Base-by-base conservation (phyloP, 2,329 filamentous ascomycete genomes). In the Cladorrhinum sp. region DNA sequence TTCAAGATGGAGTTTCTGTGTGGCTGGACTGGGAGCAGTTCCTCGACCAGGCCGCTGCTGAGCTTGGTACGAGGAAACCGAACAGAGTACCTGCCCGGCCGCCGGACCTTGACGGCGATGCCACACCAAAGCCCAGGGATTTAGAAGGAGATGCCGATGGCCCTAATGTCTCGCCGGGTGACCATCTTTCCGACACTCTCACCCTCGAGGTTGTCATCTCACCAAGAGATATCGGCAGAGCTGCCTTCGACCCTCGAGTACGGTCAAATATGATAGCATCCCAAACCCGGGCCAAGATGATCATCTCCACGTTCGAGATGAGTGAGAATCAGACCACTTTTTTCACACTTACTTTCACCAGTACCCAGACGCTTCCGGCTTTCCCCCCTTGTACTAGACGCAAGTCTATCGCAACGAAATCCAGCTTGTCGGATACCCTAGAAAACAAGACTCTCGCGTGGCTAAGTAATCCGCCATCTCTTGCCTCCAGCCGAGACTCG, bases 271-370 rank as follows among this genome's bases (percentile, higher is more conserved):
- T 72, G 18, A 73, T 71, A 6, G 73, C 76, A 22, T 73, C 72
- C 54, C 78, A 77, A 67, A 73, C 85, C 0, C 84, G 84, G 64
- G 87, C 89, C 22, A 88, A 87, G 65, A 90, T 92, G 87, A 90
- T 92, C 51, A 84, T 92, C 22, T 89, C 86, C 0, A 83, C 90
- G 6, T 93, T 89, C 87, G 81, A 85, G 62, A 78, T 83, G n/a
- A 83, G 89, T 41, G 84, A 89, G 48, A 79, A 81, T 20, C 82
- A 87, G 65, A 84, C 81, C 9, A 36, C 10, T 7, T 92, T 88
- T 72, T 92, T 86, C 69, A 92, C 88, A 1, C 76, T 92, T 60
- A 91, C 88, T 0, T 92, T 93, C 62, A 92, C 89, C 10, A 86
- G 81, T 62, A 81, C 84, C 12, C 76, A 80, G 0, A 70, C 72